phyloP scores from a whole-genome alignment of 2,329 filamentous ascomycete genomes.

The Ilyonectria mors-panacis region DNA sequence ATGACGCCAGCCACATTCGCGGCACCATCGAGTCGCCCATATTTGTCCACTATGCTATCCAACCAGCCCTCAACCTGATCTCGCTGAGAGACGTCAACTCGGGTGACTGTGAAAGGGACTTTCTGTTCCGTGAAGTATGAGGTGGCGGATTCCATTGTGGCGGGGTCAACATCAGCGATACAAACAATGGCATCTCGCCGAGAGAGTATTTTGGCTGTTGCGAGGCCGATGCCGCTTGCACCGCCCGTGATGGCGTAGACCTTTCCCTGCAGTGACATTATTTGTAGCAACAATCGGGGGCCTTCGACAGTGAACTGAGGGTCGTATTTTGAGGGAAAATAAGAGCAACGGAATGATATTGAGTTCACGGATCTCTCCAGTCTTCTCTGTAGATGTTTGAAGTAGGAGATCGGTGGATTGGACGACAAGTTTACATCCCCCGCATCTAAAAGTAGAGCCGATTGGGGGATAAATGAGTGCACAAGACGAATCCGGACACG shows the following conservation, averaged over 20 bases:
- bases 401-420: constrained; percentile 22
- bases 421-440: constrained; percentile 27
- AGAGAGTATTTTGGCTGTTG: constrained; percentile 56
- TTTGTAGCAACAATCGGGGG: neutral
- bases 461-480: constrained; percentile 33
- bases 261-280: constrained; percentile 53
- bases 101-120: constrained; percentile 53
- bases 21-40: constrained; percentile 68
- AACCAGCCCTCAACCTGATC: constrained; percentile 67
- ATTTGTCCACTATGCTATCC: constrained; percentile 59
- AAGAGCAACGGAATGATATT: neutral
- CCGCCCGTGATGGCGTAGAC: constrained; percentile 60
- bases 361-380: neutral
- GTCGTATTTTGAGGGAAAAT: neutral
- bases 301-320: neutral
- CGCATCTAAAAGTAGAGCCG: constrained; percentile 27
- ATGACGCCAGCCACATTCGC: constrained; percentile 70
- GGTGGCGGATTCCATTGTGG: constrained; percentile 48
- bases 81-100: constrained; percentile 64
- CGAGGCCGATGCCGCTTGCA: constrained; percentile 61
- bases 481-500: constrained; percentile 11
- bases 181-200: constrained; percentile 56
- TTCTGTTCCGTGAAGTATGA: constrained; percentile 50
- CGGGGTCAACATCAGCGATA: constrained; percentile 56
- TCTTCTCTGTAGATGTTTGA: constrained; percentile 6